Evolutionary conservation across 176 grass and related monocot species (phyloP).

Genomic region (Raddia distichophylla): DNA sequence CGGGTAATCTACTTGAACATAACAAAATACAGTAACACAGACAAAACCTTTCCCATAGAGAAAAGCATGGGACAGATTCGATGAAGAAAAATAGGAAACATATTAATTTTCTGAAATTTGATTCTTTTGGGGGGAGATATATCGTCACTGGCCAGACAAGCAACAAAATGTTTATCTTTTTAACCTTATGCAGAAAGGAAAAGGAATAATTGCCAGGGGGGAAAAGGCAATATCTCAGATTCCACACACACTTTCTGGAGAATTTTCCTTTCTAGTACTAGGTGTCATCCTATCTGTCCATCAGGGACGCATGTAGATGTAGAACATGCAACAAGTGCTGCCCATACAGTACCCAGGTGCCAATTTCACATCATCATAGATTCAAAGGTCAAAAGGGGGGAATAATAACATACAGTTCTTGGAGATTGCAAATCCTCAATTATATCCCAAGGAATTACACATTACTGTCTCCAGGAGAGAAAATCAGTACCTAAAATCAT

Average conservation of each 20-base stretch:
- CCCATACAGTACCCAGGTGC: conserved; percentile 17
- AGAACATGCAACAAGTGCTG: neutral
- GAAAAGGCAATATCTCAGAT: neutral
- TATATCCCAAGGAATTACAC: neutral
- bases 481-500: neutral
- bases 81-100: neutral
- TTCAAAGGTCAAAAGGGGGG: neutral
- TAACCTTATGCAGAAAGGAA: neutral
- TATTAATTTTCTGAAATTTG: neutral
- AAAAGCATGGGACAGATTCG: neutral
- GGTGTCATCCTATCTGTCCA: neutral
- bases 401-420: neutral
- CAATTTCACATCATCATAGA: conserved; percentile 22
- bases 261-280: neutral
- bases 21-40: neutral
- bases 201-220: neutral
- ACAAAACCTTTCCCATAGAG: neutral
- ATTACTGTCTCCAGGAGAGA: neutral
- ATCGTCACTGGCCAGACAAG: neutral
- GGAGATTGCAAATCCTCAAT: neutral
- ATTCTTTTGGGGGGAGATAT: no score
- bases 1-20: neutral
- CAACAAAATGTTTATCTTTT: neutral
- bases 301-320: neutral
- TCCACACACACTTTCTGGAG: neutral